Percentiles rank a stretch among this genome's conserved stretches.
Evolutionary conservation across 2,329 filamentous ascomycete genomes (phyloP).

Genomic region (Sclerotinia minor): DNA sequence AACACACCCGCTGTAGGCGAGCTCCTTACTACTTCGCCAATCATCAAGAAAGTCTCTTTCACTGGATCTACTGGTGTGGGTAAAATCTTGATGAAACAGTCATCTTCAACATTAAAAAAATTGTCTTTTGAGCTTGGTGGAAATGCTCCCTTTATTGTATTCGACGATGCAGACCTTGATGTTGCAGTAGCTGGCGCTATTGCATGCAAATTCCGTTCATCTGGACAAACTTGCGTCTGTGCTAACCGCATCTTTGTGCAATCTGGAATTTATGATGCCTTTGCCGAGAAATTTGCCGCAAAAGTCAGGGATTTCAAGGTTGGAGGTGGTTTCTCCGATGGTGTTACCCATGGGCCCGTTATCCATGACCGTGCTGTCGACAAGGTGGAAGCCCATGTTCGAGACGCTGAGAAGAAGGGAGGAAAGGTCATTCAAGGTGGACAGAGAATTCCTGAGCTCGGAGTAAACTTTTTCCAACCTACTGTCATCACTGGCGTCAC

Average conservation of each 20-base stretch:
- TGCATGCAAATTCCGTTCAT: slow-evolving; percentile 87
- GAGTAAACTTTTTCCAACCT: slow-evolving; percentile 83
- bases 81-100: slow-evolving; percentile 85
- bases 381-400: slow-evolving; percentile 79
- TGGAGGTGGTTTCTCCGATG: slow-evolving; percentile 69
- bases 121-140: slow-evolving; percentile 88
- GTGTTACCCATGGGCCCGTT: slow-evolving; percentile 75
- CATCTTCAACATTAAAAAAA: slow-evolving; percentile 77
- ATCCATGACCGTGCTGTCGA: slow-evolving; percentile 80
- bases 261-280: slow-evolving; percentile 73
- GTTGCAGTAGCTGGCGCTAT: slow-evolving; percentile 80
- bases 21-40: slow-evolving; percentile 71
- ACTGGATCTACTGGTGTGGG: slow-evolving; percentile 75
- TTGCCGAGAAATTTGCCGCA: slow-evolving; percentile 66
- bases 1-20: slow-evolving; percentile 81
- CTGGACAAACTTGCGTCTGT: slow-evolving; percentile 93
- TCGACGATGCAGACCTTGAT: slow-evolving; percentile 91
- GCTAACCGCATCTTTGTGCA: slow-evolving; percentile 84
- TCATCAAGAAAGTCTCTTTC: slow-evolving; percentile 88
- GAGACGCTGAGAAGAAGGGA: slow-evolving; percentile 76
- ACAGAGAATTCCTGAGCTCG: slow-evolving; percentile 69
- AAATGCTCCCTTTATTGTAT: slow-evolving; percentile 95
- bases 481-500: slow-evolving; percentile 89
- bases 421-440: slow-evolving; percentile 75
- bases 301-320: slow-evolving; percentile 75